phyloP scores from a whole-genome alignment of 2,329 filamentous ascomycete species.

The Ilyonectria mors-panacis region DNA sequence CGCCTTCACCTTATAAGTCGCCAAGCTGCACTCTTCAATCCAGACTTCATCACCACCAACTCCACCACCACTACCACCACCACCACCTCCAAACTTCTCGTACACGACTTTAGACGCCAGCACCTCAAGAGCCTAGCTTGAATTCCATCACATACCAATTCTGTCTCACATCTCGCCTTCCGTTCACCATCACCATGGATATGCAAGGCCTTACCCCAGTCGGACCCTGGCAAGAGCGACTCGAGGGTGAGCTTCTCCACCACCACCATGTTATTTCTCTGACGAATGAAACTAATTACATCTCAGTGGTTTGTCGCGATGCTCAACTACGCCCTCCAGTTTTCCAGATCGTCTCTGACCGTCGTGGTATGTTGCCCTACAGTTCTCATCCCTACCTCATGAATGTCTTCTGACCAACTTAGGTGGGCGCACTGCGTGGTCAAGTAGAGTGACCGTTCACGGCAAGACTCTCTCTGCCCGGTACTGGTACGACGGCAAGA shows the following conservation, averaged over 20 bases:
- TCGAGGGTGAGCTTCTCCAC: slow-evolving; percentile 63
- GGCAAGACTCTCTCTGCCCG: slow-evolving; percentile 78
- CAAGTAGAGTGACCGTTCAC: slow-evolving; percentile 81
- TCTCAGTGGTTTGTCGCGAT: slow-evolving; percentile 70
- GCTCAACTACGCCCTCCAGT: slow-evolving; percentile 68
- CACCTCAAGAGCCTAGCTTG: not conserved
- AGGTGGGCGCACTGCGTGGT: slow-evolving; percentile 95
- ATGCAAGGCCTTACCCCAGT: slow-evolving; percentile 40
- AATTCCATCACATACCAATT: not conserved
- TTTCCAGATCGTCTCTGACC: slow-evolving; percentile 82
- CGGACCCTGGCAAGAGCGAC: slow-evolving; percentile 68
- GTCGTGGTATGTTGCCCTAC: slow-evolving; percentile 70
- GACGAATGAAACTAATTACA: slow-evolving; percentile 24
- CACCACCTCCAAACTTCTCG: not conserved
- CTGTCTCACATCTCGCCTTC: slow-evolving; percentile 5
- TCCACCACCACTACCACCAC: slow-evolving; percentile 5
- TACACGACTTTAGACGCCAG: not conserved
- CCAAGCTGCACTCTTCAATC: slow-evolving; percentile 23
- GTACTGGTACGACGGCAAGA: slow-evolving; percentile 93
- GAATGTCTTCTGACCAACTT: slow-evolving; percentile 11
- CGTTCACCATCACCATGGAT: slow-evolving; percentile 45
- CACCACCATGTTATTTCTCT: not conserved
- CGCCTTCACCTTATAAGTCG: slow-evolving; percentile 40
- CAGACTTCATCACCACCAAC: not conserved
- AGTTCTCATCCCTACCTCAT: not conserved